Evolutionary conservation across 192 early-diverging fungal species (phyloP).

Genomic region (Coemansia javaensis): DNA sequence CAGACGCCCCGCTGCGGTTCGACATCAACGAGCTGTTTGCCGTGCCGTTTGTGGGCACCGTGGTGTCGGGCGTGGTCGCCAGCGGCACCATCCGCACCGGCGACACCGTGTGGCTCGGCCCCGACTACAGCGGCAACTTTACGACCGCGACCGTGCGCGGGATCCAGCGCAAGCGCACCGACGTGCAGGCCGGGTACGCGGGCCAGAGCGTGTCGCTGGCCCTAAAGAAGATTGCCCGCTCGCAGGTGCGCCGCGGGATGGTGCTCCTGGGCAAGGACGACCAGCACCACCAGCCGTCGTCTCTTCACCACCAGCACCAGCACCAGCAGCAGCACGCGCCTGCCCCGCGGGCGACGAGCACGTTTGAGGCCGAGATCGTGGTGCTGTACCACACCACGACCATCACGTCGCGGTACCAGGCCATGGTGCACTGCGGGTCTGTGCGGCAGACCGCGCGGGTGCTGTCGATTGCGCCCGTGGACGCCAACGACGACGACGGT

Average conservation of each 20-base stretch:
- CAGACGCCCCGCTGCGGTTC: slow-evolving; percentile 59
- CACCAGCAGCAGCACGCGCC: not conserved
- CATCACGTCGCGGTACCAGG: slow-evolving; percentile 85
- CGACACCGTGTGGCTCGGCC: slow-evolving; percentile 78
- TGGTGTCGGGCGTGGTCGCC: slow-evolving; percentile 76
- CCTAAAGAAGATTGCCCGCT: slow-evolving; percentile 76
- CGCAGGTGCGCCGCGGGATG: slow-evolving; percentile 71
- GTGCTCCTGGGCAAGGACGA: slow-evolving; percentile 27
- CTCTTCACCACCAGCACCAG: slow-evolving; percentile 7
- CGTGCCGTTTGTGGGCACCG: slow-evolving; percentile 89
- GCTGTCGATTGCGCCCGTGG: no score
- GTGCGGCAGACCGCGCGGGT: slow-evolving; percentile 85
- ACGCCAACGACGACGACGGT: slow-evolving; percentile 1
- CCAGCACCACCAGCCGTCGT: not conserved
- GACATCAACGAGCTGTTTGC: slow-evolving; percentile 88
- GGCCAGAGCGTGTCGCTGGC: slow-evolving; percentile 85
- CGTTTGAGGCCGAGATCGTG: slow-evolving; percentile 90
- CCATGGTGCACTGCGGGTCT: slow-evolving; percentile 89
- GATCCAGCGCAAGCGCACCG: slow-evolving; percentile 85
- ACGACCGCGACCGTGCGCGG: slow-evolving; percentile 70
- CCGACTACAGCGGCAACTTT: slow-evolving; percentile 80
- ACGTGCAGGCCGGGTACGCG: slow-evolving; percentile 67
- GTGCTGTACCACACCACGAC: slow-evolving; percentile 90
- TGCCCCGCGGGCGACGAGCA: slow-evolving; percentile 32
- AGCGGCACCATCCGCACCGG: slow-evolving; percentile 73